phyloP scores from a whole-genome alignment of 2,329 filamentous ascomycete species.

The Pseudogymnoascus sp. region DNA sequence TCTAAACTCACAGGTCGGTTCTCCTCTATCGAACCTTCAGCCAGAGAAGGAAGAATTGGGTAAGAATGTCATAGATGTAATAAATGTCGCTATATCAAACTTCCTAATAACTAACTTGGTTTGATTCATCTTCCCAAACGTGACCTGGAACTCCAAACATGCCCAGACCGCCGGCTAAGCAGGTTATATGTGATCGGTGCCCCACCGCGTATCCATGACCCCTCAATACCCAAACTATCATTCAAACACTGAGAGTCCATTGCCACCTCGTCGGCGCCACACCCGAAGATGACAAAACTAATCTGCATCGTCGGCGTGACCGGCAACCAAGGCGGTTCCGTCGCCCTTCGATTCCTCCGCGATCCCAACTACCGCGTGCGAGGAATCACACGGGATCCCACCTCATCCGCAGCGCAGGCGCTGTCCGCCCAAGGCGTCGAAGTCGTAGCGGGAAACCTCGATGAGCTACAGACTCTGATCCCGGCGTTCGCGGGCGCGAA shows the following conservation, averaged over 20 bases:
- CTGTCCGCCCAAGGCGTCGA: slow-evolving; percentile 35
- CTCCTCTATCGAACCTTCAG: background rate
- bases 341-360: slow-evolving; percentile 36
- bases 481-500: slow-evolving; percentile 38
- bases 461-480: slow-evolving; percentile 31
- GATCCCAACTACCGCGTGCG: slow-evolving; percentile 36
- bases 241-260: background rate
- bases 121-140: too few relatives aligned
- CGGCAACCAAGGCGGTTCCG: slow-evolving; percentile 42
- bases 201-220: background rate
- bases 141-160: too few relatives aligned
- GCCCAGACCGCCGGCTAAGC: background rate
- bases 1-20: background rate
- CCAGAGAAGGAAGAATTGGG: background rate
- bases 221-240: background rate
- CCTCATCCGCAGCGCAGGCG: slow-evolving; percentile 30
- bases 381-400: slow-evolving; percentile 37
- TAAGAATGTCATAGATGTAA: background rate
- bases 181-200: background rate
- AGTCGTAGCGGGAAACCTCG: slow-evolving; percentile 36
- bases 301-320: slow-evolving; percentile 37
- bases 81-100: background rate
- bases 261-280: background rate
- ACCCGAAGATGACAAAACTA: slow-evolving; percentile 27
- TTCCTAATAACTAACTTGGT: background rate